Evolutionary conservation across 257 asterid species (phyloP), one percentile per base, ranked within the genome.

Genomic region (Penstemon davidsonii): DNA sequence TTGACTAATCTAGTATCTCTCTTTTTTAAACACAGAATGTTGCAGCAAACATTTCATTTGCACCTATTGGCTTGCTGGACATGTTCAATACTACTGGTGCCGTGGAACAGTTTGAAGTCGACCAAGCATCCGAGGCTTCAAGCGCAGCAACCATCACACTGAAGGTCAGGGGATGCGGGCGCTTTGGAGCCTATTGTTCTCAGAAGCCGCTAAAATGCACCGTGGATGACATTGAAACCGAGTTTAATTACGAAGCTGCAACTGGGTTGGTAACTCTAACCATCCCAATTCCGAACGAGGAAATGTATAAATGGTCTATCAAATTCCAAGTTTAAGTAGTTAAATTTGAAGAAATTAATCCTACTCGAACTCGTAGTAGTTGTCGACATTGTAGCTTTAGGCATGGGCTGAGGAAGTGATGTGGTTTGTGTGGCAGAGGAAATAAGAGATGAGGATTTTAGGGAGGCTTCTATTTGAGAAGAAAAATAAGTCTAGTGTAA

Each of bases 1-100:
- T 47, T 45, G 41, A 60, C 51, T 70, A 46, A 68, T 60, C 59
- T 58, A 56, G 42, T 46, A 50, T 63, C 13, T 56, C 19, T 12
- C 59, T 51, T 55, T 64, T 44, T 10, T 42, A n/a, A 46, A 57
- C 61, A 60, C 87, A 92, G 98, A 82, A 81, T 66, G 75, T 88
- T 18, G 74, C 85, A 0, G 67, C 50, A 43, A 61, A 77, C 69
- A 52, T 84, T 25, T 85, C 79, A 38, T 86, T 92, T 5, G 95
- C 95, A 15, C 95, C 98, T 45, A 88, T 92, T n/a, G 98, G 98
- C 47, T 70, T 92, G 59, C 87, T 92, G 50, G 87, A 85, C 79
- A 92, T 92, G 98, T 86, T 90, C 87, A 92, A 90, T 78, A 67
- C 88, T 6, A 74, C 92, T 51, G 98, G 98, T 44, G 98, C 97